Evolutionary conservation across 2,329 filamentous ascomycete species (phyloP).

Genomic region (Fusarium denticulatum): DNA sequence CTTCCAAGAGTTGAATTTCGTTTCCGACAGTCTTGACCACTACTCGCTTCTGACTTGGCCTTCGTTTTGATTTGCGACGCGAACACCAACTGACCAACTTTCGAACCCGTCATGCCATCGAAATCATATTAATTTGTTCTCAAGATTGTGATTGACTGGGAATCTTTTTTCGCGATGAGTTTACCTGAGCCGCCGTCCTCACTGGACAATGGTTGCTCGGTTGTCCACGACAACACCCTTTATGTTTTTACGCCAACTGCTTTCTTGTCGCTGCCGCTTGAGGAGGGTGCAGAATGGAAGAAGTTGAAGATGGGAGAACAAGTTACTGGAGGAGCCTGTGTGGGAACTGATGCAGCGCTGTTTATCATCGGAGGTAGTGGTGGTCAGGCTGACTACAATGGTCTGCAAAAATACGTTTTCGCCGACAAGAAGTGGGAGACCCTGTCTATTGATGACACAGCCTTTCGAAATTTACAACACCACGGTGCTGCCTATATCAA

Average conservation of each 20-base stretch:
- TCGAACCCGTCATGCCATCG: conserved; percentile 42
- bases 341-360: conserved; percentile 75
- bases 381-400: conserved; percentile 67
- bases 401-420: conserved; percentile 75
- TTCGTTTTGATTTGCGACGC: conserved; percentile 25
- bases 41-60: conserved; percentile 8
- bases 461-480: conserved; percentile 69
- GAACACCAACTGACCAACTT: conserved; percentile 13
- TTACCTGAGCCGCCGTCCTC: conserved; percentile 75
- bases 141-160: conserved; percentile 22
- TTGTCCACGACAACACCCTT: conserved; percentile 81
- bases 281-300: conserved; percentile 77
- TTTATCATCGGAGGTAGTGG: conserved; percentile 83
- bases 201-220: conserved; percentile 82
- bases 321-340: conserved; percentile 81
- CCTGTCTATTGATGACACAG: conserved; percentile 48
- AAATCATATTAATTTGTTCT: conserved; percentile 25
- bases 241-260: conserved; percentile 82
- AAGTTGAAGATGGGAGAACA: conserved; percentile 71
- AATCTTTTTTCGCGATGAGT: conserved; percentile 64
- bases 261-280: conserved; percentile 78
- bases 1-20: conserved; percentile 9
- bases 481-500: conserved; percentile 82
- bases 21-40: background rate
- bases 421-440: conserved; percentile 63